Percentiles rank a stretch among this genome's conserved stretches.
Conservation (phyloP, 2,329 filamentous ascomycete species). For the Colletotrichum coccodes region DNA sequence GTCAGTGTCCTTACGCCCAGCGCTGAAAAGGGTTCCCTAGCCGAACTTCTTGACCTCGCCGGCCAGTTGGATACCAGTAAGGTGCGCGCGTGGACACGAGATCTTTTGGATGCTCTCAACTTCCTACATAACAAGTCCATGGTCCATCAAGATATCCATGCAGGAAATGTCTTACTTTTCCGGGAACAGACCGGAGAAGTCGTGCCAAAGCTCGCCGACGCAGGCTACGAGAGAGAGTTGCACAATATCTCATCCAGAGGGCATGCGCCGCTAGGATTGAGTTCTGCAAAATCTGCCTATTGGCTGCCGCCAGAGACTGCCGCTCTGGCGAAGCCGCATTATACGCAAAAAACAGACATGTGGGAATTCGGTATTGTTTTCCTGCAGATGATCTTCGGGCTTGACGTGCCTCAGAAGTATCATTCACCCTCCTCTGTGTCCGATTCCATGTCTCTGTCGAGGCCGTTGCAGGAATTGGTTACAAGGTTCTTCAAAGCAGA, state of each 20-base stretch:
- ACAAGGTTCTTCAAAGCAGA: conserved; percentile 87
- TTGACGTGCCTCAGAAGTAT: conserved; percentile 80
- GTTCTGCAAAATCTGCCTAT: conserved; percentile 78
- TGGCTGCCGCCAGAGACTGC: conserved; percentile 86
- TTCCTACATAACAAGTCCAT: conserved; percentile 88
- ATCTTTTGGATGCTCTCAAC: conserved; percentile 87
- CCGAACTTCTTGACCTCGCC: conserved; percentile 83
- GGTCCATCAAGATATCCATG: conserved; percentile 84
- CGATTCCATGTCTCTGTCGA: conserved; percentile 76
- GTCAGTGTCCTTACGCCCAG: conserved; percentile 80
- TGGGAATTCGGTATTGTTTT: conserved; percentile 96
- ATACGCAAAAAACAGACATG: conserved; percentile 85
- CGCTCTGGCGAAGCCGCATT: conserved; percentile 67
- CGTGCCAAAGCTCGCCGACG: conserved; percentile 79
- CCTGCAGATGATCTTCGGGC: conserved; percentile 92
- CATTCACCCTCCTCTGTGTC: conserved; percentile 81
- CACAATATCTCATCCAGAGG: conserved; percentile 68
- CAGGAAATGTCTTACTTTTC: conserved; percentile 82
- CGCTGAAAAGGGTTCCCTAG: conserved; percentile 84
- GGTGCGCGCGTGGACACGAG: conserved; percentile 89
- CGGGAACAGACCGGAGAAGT: conserved; percentile 75
- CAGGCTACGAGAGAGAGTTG: conserved; percentile 75
- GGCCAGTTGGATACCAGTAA: conserved; percentile 79
- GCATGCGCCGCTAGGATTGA: conserved; percentile 61
- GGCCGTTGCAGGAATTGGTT: conserved; percentile 81